Percentiles rank a stretch among this genome's conserved stretches.
Conservation (phyloP, 2,329 filamentous ascomycete species). For the Claviceps sp. region DNA sequence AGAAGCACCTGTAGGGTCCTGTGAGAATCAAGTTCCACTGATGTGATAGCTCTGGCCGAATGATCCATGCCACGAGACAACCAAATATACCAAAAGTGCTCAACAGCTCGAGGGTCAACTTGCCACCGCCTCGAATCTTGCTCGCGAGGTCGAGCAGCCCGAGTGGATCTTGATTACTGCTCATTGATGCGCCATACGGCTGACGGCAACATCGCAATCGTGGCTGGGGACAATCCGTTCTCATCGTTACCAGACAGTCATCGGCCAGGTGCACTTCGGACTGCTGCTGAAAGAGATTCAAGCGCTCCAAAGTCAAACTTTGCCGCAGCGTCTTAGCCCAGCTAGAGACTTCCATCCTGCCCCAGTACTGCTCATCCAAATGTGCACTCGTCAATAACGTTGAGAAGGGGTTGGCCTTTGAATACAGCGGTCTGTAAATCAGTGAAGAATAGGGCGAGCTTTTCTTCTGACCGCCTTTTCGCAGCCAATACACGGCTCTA, state of each 20-base stretch:
- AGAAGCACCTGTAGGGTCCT: neutral
- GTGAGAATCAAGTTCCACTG: conserved; percentile 6
- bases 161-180: conserved; percentile 56
- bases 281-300: conserved; percentile 7
- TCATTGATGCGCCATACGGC: neutral
- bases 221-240: neutral
- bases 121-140: conserved; percentile 49
- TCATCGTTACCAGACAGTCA: conserved; percentile 6
- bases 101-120: conserved; percentile 57
- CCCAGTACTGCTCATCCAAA: conserved; percentile 14
- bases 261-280: neutral
- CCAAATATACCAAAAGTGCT: conserved; percentile 63
- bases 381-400: neutral
- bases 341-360: conserved; percentile 20
- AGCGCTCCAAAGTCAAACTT: conserved; percentile 21
- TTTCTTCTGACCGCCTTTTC: conserved; percentile 11
- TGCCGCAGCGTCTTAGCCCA: conserved; percentile 24
- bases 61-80: conserved; percentile 52
- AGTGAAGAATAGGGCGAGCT: conserved; percentile 5
- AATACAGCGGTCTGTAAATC: neutral
- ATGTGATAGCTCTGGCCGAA: conserved; percentile 13
- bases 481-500: conserved; percentile 65
- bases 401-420: neutral
- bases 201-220: neutral
- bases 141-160: conserved; percentile 60